Conservation (phyloP, 2,329 filamentous ascomycete genomes). For the Aspergillus sojae region DNA sequence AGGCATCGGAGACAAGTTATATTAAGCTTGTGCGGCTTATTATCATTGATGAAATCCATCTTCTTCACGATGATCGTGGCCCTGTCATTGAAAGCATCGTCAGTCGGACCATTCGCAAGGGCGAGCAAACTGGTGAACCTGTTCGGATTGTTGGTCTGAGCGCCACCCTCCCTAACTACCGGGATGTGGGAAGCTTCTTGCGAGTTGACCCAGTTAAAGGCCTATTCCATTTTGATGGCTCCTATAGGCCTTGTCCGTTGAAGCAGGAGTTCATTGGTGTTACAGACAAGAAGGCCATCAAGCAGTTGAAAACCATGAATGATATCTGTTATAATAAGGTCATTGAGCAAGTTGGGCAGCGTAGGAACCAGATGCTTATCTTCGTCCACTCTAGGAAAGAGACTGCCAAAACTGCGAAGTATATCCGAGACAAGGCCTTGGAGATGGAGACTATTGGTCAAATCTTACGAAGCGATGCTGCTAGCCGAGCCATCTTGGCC, state of each 20-base stretch:
- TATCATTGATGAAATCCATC: conserved; percentile 97
- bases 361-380: conserved; percentile 97
- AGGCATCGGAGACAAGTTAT: conserved; percentile 94
- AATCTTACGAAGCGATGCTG: conserved; percentile 89
- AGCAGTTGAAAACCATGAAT: conserved; percentile 99
- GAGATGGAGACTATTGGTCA: conserved; percentile 96
- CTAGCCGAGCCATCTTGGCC: conserved; percentile 82
- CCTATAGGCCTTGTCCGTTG: conserved; percentile 88
- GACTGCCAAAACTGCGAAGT: conserved; percentile 94
- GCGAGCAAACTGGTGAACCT: conserved; percentile 90
- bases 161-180: conserved; percentile 94
- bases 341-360: conserved; percentile 89
- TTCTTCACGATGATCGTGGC: conserved; percentile 95
- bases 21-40: conserved; percentile 95
- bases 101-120: conserved; percentile 86
- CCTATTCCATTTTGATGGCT: conserved; percentile 94
- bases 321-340: conserved; percentile 98
- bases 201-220: conserved; percentile 84
- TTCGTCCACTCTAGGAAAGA: conserved; percentile 99
- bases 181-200: conserved; percentile 92
- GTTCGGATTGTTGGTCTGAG: conserved; percentile 91
- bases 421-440: conserved; percentile 94
- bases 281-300: conserved; percentile 97
- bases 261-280: conserved; percentile 97
- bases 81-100: conserved; percentile 97